These are phyloP conservation scores for Coemansia umbellata DNA, from an alignment of 192 early-diverging fungal species.

Conservation along the genomic window DNA sequence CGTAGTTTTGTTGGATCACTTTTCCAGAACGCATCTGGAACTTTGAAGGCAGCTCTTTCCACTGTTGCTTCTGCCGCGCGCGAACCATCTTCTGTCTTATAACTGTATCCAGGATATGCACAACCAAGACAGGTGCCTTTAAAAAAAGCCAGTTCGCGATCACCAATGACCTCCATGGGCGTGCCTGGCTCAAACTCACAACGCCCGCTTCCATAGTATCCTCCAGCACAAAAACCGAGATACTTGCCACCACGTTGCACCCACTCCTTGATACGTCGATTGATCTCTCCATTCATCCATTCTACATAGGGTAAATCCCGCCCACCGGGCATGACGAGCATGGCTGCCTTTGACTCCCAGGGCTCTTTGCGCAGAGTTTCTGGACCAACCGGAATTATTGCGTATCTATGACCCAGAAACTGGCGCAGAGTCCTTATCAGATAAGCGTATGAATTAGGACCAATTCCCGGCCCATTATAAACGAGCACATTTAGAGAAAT, in stretches of 20 bases:
- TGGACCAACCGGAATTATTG: slow-evolving; percentile 81
- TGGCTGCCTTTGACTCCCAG: slow-evolving; percentile 82
- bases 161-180: slow-evolving; percentile 64
- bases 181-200: slow-evolving; percentile 76
- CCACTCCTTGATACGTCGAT: slow-evolving; percentile 60
- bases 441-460: slow-evolving; percentile 30
- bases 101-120: slow-evolving; percentile 77
- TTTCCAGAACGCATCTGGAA: slow-evolving; percentile 36
- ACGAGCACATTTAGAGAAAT: slow-evolving; percentile 45
- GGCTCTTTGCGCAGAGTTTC: slow-evolving; percentile 67
- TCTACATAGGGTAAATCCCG: slow-evolving; percentile 78
- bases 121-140: slow-evolving; percentile 66
- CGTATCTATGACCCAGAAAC: slow-evolving; percentile 78
- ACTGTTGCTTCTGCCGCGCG: slow-evolving; percentile 55
- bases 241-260: slow-evolving; percentile 78
- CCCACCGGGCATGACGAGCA: slow-evolving; percentile 89
- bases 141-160: slow-evolving; percentile 71
- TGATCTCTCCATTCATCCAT: slow-evolving; percentile 63
- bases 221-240: slow-evolving; percentile 90
- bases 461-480: slow-evolving; percentile 47
- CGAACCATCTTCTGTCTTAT: slow-evolving; percentile 75
- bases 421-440: slow-evolving; percentile 61
- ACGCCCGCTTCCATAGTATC: slow-evolving; percentile 68
- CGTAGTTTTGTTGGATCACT: slow-evolving; percentile 31
- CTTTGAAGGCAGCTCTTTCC: slow-evolving; percentile 26